Evolutionary conservation across 176 grass and related monocot genomes (phyloP), one percentile per base, ranked within the genome.

Genomic region (Cenchrus fungigraminus): DNA sequence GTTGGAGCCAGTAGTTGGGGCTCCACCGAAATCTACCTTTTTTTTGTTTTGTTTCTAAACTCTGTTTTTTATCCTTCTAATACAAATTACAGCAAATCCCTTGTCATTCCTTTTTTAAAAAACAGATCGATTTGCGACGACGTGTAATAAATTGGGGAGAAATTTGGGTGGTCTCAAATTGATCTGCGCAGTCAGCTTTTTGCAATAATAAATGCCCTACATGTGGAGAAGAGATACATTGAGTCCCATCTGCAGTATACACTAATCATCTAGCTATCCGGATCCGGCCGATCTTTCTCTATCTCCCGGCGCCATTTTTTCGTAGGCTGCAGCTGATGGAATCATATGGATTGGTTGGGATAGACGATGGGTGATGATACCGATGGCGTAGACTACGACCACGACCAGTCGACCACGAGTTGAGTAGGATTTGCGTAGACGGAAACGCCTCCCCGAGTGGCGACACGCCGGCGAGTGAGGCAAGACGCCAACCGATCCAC

Each of bases 351-450:
- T 25, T 25, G 43, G 20, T 22, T 22, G 57, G 8, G 55, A 17
- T 40, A 40, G 37, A 40, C 4, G 37, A 40, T 40, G 37, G 37
- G 3, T 40, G 6, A 9, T 15, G 6, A 14, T 17, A 63, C 29
- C 67, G 34, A 61, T 49, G 12, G 44, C n/a, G 69, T 29, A 51
- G 62, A 47, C 4, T 50, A 65, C 40, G 22, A 79, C 15, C 49
- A 17, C 6, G 3, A 29, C 31, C 31, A 31, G 7, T n/a, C 31
- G 31, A 31, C 37, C 37, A 40, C 37, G 37, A 40, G 37, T 40
- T 40, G 15, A 15, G 78, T 69, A 65, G 78, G 50, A 71, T 78
- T 82, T 78, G 83, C 83, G 83, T 90, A 65, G 47, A 86, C 49
- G 88, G 28, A 67, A 83, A 0, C 79, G 14, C 43, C 44, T 56